These are phyloP conservation scores for Stachybotrys chartarum DNA, from an alignment of 2,329 filamentous ascomycete species.

Conservation along the genomic window DNA sequence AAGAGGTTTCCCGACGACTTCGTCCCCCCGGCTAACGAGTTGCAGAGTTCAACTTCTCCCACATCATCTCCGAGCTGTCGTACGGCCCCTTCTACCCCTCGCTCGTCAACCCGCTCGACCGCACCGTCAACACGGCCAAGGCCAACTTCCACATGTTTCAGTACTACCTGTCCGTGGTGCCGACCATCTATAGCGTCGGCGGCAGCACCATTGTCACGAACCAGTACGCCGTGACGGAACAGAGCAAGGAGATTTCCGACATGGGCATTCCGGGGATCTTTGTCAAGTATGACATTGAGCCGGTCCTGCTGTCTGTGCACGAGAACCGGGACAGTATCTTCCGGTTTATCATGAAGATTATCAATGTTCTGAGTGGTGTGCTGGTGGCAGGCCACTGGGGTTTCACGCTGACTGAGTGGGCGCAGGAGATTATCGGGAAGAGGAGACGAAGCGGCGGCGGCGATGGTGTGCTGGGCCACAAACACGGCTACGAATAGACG, in stretches of 20 bases:
- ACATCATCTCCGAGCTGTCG: constrained; percentile 91
- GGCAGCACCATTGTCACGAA: constrained; percentile 75
- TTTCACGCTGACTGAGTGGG: constrained; percentile 78
- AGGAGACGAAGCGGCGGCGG: constrained; percentile 36
- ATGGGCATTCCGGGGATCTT: constrained; percentile 79
- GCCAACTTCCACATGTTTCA: constrained; percentile 91
- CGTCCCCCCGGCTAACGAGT: constrained; percentile 9
- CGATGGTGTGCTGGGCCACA: constrained; percentile 43
- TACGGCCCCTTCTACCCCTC: constrained; percentile 96
- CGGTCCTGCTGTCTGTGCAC: constrained; percentile 77
- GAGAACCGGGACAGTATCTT: constrained; percentile 74
- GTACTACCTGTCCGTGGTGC: constrained; percentile 93
- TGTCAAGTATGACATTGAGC: constrained; percentile 98
- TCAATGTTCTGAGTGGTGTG: constrained; percentile 87
- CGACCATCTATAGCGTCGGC: constrained; percentile 78
- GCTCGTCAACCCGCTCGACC: constrained; percentile 88
- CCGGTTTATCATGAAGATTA: constrained; percentile 68
- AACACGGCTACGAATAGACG: constrained; percentile 24
- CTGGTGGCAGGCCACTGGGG: constrained; percentile 92
- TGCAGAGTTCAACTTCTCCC: constrained; percentile 91
- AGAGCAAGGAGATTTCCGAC: constrained; percentile 65
- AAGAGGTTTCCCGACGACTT: constrained; percentile 22
- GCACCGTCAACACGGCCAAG: constrained; percentile 71
- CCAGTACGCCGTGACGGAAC: constrained; percentile 94
- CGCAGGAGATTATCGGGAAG: constrained; percentile 45